Evolutionary conservation across 2,329 filamentous ascomycete species (phyloP).

Genomic region (Herpomyces periplanetae): DNA sequence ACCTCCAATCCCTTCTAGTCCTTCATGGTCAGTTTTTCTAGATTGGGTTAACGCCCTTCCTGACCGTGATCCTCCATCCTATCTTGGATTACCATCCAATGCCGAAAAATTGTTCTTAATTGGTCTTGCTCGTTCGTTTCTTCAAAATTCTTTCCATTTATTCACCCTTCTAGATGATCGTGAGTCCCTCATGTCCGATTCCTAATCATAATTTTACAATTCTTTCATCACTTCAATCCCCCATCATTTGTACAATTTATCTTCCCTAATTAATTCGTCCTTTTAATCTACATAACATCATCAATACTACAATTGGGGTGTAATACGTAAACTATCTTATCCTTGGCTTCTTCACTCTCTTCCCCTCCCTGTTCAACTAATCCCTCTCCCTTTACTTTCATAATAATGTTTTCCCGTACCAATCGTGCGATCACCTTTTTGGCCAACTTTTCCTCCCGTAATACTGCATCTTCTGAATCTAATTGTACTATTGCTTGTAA

Average conservation of each 20-base stretch:
- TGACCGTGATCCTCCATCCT: constrained; percentile 80
- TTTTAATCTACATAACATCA: too few relatives aligned
- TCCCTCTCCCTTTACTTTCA: constrained; percentile 35
- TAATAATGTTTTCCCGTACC: constrained; percentile 24
- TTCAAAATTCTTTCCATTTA: too few relatives aligned
- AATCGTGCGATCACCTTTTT: constrained; percentile 71
- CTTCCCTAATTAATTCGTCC: too few relatives aligned
- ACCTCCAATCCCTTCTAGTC: constrained; percentile 37
- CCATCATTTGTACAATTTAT: too few relatives aligned
- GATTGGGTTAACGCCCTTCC: constrained; percentile 67
- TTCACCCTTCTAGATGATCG: too few relatives aligned
- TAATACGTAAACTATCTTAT: constrained; percentile 35
- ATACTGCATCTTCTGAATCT: constrained; percentile 36
- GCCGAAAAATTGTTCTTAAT: constrained; percentile 81
- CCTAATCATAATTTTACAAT: too few relatives aligned
- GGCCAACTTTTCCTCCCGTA: constrained; percentile 28
- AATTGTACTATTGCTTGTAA: too few relatives aligned
- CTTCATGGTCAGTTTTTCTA: constrained; percentile 47
- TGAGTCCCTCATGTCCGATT: too few relatives aligned
- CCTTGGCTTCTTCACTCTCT: constrained; percentile 12
- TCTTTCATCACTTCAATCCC: too few relatives aligned
- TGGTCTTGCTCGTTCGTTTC: too few relatives aligned
- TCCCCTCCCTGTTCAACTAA: constrained; percentile 35
- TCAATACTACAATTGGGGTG: constrained; percentile 81
- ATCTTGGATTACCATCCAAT: constrained; percentile 66